phyloP scores from a whole-genome alignment of 345 rosid species.

The Ailanthus altissimus region DNA sequence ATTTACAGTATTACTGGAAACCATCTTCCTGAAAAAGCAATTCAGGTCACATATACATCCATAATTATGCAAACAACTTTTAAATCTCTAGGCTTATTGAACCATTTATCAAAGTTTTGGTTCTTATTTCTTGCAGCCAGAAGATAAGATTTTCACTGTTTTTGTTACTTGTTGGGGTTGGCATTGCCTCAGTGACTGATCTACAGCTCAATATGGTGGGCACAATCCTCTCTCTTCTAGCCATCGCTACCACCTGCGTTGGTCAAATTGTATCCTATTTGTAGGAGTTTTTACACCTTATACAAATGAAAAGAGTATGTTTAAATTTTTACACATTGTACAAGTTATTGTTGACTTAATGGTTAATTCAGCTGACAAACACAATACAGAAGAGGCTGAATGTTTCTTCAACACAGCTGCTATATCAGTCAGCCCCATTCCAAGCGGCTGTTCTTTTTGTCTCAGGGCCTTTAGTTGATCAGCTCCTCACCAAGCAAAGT shows the following conservation, averaged over 20 bases:
- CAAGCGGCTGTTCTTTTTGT: slow-evolving; percentile 97
- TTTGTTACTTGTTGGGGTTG: slow-evolving; percentile 78
- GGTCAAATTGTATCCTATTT: slow-evolving; percentile 98
- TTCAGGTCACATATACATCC: slow-evolving; percentile 55
- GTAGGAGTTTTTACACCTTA: too few relatives aligned
- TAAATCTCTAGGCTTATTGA: background rate
- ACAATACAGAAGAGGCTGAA: slow-evolving; percentile 92
- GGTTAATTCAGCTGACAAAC: slow-evolving; percentile 69
- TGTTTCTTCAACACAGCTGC: slow-evolving; percentile 93
- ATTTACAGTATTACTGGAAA: slow-evolving; percentile 92
- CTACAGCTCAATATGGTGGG: slow-evolving; percentile 90
- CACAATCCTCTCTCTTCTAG: slow-evolving; percentile 74
- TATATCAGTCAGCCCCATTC: slow-evolving; percentile 96
- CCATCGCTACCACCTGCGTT: slow-evolving; percentile 88
- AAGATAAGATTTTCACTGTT: slow-evolving; percentile 72
- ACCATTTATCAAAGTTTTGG: background rate
- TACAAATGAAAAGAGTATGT: too few relatives aligned
- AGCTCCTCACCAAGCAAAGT: slow-evolving; percentile 74
- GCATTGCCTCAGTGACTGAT: slow-evolving; percentile 93
- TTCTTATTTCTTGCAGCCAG: slow-evolving; percentile 52
- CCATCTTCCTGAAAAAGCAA: slow-evolving; percentile 82
- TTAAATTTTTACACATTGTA: too few relatives aligned
- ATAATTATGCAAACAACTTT: background rate
- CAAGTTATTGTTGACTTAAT: slow-evolving; percentile 36
- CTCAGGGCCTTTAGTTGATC: slow-evolving; percentile 92